Evolutionary conservation across 2,329 filamentous ascomycete species (phyloP).

Genomic region (Ustilaginoidea virens): DNA sequence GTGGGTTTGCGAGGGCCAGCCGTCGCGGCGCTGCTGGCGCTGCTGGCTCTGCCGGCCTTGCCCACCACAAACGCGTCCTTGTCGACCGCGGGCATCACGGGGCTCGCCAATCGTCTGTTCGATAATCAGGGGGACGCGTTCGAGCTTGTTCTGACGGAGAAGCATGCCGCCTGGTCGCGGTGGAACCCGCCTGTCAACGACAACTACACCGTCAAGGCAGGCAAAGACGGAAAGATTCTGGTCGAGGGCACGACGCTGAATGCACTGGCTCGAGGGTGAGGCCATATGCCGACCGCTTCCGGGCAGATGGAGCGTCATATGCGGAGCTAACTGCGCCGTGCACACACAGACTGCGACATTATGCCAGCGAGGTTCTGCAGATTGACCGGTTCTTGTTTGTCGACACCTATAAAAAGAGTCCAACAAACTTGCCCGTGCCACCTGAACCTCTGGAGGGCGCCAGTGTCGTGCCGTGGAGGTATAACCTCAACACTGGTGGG

Average conservation of each 20-base stretch:
- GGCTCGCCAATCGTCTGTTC: slow-evolving; percentile 8
- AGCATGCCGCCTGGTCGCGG: slow-evolving; percentile 7
- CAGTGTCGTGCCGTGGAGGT: slow-evolving; percentile 13
- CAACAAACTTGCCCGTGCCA: slow-evolving; percentile 3
- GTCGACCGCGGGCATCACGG: slow-evolving; percentile 6
- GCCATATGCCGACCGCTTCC: too few relatives aligned
- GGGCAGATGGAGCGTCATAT: too few relatives aligned
- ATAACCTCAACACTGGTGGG: slow-evolving; percentile 33
- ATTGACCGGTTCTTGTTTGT: slow-evolving; percentile 9
- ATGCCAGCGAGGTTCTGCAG: slow-evolving; percentile 8
- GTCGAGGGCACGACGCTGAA: slow-evolving; percentile 9
- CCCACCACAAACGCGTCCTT: background rate
- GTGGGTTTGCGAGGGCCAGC: background rate
- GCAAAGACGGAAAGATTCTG: slow-evolving; percentile 6
- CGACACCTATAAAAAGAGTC: slow-evolving; percentile 1
- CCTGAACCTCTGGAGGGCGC: slow-evolving; percentile 4
- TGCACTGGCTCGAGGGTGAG: slow-evolving; percentile 10
- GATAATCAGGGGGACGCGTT: slow-evolving; percentile 6
- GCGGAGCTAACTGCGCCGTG: too few relatives aligned
- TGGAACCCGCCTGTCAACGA: slow-evolving; percentile 9
- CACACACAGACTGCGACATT: slow-evolving; percentile 8
- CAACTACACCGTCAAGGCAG: slow-evolving; percentile 7
- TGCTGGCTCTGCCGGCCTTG: too few relatives aligned
- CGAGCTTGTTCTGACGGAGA: slow-evolving; percentile 6
- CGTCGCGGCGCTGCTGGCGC: background rate